Evolutionary conservation across 2,329 filamentous ascomycete genomes (phyloP).

Genomic region (Paraphoma sp.): DNA sequence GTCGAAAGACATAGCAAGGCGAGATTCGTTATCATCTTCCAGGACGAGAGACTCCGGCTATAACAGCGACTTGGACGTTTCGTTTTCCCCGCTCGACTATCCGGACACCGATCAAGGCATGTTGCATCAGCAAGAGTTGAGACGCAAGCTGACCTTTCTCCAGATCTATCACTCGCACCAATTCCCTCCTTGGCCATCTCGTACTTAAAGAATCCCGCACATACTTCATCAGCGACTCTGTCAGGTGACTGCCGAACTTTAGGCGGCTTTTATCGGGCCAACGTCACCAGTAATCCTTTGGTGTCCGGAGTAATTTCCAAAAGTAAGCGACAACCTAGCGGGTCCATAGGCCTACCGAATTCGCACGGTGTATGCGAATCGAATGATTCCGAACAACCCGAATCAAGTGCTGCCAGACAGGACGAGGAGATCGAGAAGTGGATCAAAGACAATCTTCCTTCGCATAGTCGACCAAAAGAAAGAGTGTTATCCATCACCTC

Average conservation of each 20-base stretch:
- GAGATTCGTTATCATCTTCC: constrained; percentile 36
- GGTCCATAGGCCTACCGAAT: not conserved
- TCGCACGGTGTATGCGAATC: not conserved
- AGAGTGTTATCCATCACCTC: constrained; percentile 34
- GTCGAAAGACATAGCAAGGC: constrained; percentile 20
- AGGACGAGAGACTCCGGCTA: constrained; percentile 41
- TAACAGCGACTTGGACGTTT: constrained; percentile 35
- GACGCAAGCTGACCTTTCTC: constrained; percentile 9
- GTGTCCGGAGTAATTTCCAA: not conserved
- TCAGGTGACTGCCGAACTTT: constrained; percentile 4
- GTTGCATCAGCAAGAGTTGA: not conserved
- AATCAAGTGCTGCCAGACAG: constrained; percentile 2
- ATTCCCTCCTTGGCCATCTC: not conserved
- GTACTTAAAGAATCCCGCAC: not conserved
- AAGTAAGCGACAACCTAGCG: not conserved
- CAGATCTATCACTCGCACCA: constrained; percentile 10
- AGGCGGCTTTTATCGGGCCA: not conserved
- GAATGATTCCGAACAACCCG: not conserved
- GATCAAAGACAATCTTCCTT: constrained; percentile 33
- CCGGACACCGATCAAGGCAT: constrained; percentile 20
- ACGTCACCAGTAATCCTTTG: not conserved
- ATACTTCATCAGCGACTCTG: constrained; percentile 5
- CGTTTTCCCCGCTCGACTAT: constrained; percentile 34
- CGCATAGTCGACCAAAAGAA: constrained; percentile 26
- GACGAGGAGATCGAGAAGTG: constrained; percentile 31